These are phyloP conservation scores for Blastobotrys americana DNA, from an alignment of 805 yeast species.

Conservation along the genomic window DNA sequence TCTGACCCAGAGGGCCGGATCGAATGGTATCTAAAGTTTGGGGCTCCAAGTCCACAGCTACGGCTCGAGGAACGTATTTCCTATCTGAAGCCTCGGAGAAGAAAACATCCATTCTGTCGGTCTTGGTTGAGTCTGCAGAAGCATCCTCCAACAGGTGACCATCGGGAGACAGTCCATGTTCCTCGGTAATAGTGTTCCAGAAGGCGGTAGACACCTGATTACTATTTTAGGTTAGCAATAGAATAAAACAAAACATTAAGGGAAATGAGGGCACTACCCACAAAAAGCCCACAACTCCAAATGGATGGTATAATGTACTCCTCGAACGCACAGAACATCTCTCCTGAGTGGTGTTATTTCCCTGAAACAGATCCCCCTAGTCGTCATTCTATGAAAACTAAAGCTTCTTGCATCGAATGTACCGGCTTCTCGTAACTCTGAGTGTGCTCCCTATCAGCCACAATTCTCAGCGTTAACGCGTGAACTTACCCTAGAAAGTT, in stretches of 20 bases:
- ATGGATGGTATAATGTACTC: no score
- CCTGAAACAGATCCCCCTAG: no score
- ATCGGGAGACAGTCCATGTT: conserved; percentile 31
- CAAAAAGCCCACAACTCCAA: neutral
- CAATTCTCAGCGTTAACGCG: no score
- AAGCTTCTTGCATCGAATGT: no score
- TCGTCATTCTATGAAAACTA: no score
- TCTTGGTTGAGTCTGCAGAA: conserved; percentile 19
- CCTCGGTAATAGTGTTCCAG: conserved; percentile 34
- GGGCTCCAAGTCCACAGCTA: conserved; percentile 89
- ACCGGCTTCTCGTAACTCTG: no score
- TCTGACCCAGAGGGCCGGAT: conserved; percentile 67
- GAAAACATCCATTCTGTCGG: conserved; percentile 65
- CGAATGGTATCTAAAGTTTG: conserved; percentile 86
- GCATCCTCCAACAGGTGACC: conserved; percentile 25
- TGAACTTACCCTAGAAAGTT: no score
- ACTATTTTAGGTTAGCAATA: conserved; percentile 14
- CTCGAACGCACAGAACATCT: no score
- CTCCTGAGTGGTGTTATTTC: no score
- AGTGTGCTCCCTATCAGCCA: no score
- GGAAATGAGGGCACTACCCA: no score
- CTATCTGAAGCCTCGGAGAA: conserved; percentile 73
- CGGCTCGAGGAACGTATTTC: conserved; percentile 92
- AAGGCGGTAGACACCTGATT: conserved; percentile 37
- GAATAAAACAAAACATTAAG: no score